A percentile compares a stretch with the other conserved stretches of the same genome.
These are phyloP conservation scores for Selaginella tamariscina DNA, from an alignment of 75 land plant species.

Conservation along the genomic window DNA sequence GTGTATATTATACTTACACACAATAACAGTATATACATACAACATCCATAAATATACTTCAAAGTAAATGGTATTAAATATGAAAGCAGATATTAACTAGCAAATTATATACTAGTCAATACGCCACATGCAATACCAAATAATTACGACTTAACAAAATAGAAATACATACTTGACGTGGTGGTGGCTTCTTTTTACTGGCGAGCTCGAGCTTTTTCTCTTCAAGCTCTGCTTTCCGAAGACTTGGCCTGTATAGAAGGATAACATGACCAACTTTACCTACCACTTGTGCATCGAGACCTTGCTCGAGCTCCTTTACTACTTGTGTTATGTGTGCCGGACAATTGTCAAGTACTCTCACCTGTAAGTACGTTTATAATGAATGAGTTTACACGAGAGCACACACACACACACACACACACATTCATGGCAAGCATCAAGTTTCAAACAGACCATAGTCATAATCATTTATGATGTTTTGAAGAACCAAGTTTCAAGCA, in stretches of 20 bases:
- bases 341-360: conserved; percentile 54
- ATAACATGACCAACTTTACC: conserved; percentile 56
- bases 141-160: too few species aligned
- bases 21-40: too few species aligned
- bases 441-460: neutral
- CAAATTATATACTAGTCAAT: too few species aligned
- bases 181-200: neutral
- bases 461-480: neutral
- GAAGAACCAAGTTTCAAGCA: neutral
- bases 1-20: too few species aligned
- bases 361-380: conserved; percentile 20
- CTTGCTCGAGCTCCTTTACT: conserved; percentile 40
- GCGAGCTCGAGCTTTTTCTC: neutral
- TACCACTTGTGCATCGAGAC: conserved; percentile 56
- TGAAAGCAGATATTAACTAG: too few species aligned
- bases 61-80: too few species aligned
- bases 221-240: conserved; percentile 26
- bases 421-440: neutral
- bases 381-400: neutral
- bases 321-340: conserved; percentile 49
- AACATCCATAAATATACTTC: too few species aligned
- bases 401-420: neutral
- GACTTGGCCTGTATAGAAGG: conserved; percentile 60
- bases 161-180: neutral
- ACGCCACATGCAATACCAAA: too few species aligned